phyloP scores from a whole-genome alignment of 1,284 basidiomycete species.

The Ustilago xerochloae region DNA sequence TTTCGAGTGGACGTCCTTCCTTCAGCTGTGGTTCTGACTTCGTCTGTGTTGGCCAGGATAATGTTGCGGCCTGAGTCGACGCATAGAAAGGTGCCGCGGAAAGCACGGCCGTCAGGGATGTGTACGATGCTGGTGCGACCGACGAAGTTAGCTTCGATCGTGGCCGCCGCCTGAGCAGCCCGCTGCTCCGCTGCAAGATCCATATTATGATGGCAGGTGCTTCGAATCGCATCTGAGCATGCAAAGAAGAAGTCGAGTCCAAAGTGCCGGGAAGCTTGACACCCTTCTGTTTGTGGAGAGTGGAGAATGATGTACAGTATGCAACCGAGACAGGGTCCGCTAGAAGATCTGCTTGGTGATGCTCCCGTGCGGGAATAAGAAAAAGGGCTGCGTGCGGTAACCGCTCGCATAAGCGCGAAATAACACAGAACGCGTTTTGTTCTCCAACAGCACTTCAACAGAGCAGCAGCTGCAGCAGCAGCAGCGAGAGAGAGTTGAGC shows the following conservation, averaged over 20 bases:
- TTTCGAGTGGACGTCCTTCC: slow-evolving; percentile 31
- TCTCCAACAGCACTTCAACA: no score
- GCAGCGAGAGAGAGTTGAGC: not conserved
- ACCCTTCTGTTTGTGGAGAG: not conserved
- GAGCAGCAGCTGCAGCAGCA: not conserved
- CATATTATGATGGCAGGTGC: not conserved
- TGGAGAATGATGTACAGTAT: not conserved
- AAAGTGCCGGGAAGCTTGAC: not conserved
- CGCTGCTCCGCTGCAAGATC: not conserved
- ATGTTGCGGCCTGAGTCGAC: slow-evolving; percentile 53
- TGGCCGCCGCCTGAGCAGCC: slow-evolving; percentile 1
- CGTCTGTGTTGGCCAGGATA: slow-evolving; percentile 50
- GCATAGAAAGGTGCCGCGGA: slow-evolving; percentile 57
- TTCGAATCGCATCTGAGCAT: not conserved
- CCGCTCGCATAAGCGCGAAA: slow-evolving; percentile 3
- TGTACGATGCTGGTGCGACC: slow-evolving; percentile 46
- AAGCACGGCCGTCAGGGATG: slow-evolving; percentile 56
- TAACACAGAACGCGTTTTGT: not conserved
- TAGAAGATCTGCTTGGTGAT: not conserved
- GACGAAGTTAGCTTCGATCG: slow-evolving; percentile 36
- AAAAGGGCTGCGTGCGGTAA: not conserved
- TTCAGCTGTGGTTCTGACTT: slow-evolving; percentile 12
- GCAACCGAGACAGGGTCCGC: slow-evolving; percentile 1
- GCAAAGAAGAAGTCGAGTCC: not conserved
- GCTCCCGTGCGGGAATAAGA: slow-evolving; percentile 2